Base-by-base conservation (phyloP, 192 early-diverging fungal species). In the Pilobolus umbonatus region DNA sequence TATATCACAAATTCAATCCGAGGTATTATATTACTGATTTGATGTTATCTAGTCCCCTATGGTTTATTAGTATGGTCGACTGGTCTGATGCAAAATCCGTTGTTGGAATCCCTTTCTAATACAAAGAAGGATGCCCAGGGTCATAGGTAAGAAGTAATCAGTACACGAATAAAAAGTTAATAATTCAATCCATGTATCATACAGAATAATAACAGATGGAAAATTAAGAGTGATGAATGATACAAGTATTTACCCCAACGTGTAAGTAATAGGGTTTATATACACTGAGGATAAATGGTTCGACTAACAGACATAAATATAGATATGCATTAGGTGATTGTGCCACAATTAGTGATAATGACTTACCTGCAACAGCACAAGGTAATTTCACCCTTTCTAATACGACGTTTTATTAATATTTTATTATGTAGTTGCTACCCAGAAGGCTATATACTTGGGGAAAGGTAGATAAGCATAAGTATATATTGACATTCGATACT, bases 321-420 rank as follows among this genome's bases (percentile, higher is more conserved):
- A 82, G 83, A 22, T 93, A 84, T 82, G 90, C 89, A 0, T 60
- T 92, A 22, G 95, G 95, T 47, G 95, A 97, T 69, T 97, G 94
- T 68, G 90, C 91, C 3, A 83, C 85, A 0, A 86, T 93, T 55
- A 75, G 89, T 66, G 85, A 85, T 47, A 74, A 87, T 24, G 79
- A 82, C 44, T 75, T 92, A 9, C 91, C 91, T 19, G 80, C 85
- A 5, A 91, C 88, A 8, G 95, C 95, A 5, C 95, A 97, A 71
- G 83, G 60, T 62, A 62, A 35, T 12, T 38, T 34, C 3, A 22
- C 10, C 34, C 28, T 39, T 34, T 2, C 14, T 19, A 2, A 25
- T 31, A 35, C 39, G 26, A 22, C 4, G 7, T 2, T 55, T 24
- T 47, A 5, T 55, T 24, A n/a, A 34, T 29, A 2, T 55, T 44